These are phyloP conservation scores for Aspergillus egyptiacus DNA, from an alignment of 495 filamentous ascomycete species.

Conservation along the genomic window DNA sequence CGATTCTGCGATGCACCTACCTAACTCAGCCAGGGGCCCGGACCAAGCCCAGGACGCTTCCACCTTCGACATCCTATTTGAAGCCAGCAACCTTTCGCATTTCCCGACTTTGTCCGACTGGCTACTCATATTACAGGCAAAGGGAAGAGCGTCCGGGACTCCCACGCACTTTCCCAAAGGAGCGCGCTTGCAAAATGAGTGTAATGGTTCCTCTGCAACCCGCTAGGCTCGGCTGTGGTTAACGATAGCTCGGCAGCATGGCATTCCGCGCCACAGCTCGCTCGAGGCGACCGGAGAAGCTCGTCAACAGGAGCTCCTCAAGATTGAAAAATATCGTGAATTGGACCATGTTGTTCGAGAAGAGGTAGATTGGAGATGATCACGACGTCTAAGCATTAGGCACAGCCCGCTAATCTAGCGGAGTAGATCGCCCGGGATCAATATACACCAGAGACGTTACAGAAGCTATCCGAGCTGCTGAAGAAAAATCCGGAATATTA, in stretches of 20 bases:
- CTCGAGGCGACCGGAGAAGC: slow-evolving; percentile 57
- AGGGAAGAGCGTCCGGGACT: too few species aligned
- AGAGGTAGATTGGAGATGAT: slow-evolving; percentile 38
- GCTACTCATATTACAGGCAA: not conserved
- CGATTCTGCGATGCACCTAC: too few species aligned
- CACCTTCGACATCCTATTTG: not conserved
- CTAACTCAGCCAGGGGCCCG: too few species aligned
- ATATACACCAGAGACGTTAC: slow-evolving; percentile 61
- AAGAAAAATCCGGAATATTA: slow-evolving; percentile 94
- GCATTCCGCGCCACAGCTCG: slow-evolving; percentile 59
- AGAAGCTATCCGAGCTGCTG: slow-evolving; percentile 73
- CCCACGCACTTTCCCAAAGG: not conserved
- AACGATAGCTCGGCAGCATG: slow-evolving; percentile 55
- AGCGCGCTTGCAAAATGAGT: slow-evolving; percentile 35
- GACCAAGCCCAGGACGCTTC: not conserved
- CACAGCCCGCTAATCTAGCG: not conserved
- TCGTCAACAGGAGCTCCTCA: slow-evolving; percentile 60
- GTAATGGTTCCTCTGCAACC: slow-evolving; percentile 26
- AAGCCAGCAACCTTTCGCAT: not conserved
- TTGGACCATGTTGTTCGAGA: slow-evolving; percentile 60
- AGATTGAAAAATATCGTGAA: slow-evolving; percentile 71
- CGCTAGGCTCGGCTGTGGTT: slow-evolving; percentile 7
- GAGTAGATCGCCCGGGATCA: slow-evolving; percentile 49
- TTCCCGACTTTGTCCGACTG: not conserved
- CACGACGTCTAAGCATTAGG: not conserved